A percentile compares a stretch with the other conserved stretches of the same genome.
Evolutionary conservation across 345 rosid species (phyloP).

Genomic region (Angophora floribunda): DNA sequence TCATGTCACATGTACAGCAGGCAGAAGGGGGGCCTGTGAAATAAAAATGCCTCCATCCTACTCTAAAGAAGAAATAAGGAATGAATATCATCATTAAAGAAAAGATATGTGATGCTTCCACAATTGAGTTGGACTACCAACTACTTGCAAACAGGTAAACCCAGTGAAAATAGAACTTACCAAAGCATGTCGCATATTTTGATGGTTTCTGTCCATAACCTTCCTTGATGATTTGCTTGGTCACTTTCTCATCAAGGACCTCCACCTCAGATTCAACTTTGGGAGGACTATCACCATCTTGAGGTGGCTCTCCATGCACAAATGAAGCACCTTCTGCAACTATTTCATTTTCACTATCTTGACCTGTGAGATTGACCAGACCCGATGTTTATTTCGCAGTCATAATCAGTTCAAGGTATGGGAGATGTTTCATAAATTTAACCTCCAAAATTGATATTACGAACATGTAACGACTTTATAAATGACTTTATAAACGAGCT

Average conservation of each 20-base stretch:
- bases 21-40: neutral
- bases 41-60: neutral
- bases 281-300: constrained; percentile 53
- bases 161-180: constrained; percentile 12
- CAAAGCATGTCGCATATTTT: constrained; percentile 85
- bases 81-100: neutral
- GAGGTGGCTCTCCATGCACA: constrained; percentile 53
- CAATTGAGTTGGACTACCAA: neutral
- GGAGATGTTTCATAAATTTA: neutral
- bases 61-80: neutral
- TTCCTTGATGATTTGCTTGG: constrained; percentile 80
- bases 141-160: neutral
- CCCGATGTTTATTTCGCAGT: neutral
- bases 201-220: constrained; percentile 89
- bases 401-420: neutral
- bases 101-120: neutral
- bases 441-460: neutral
- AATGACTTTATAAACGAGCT: neutral
- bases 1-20: neutral
- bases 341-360: constrained; percentile 48
- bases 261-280: constrained; percentile 60
- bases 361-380: neutral
- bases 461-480: neutral
- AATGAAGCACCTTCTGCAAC: constrained; percentile 43
- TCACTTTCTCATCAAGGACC: constrained; percentile 73